These are phyloP conservation scores for Trichoderma semiorbis DNA, from an alignment of 2,329 filamentous ascomycete species.

Conservation along the genomic window DNA sequence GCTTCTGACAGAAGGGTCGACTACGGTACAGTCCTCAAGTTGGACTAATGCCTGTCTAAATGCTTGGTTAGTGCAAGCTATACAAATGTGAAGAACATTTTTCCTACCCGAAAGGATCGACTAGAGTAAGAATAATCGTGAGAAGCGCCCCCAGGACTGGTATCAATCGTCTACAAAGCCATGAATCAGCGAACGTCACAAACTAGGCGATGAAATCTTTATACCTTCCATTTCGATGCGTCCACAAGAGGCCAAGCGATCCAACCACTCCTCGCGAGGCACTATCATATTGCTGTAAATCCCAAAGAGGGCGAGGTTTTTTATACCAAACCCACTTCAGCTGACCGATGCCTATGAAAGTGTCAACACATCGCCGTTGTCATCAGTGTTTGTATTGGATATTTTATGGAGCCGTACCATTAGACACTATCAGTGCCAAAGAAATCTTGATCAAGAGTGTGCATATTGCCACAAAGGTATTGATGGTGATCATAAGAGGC, in stretches of 20 bases:
- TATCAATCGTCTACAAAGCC: background rate
- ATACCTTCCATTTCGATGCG: background rate
- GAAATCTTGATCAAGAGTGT: background rate
- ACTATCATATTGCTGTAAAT: background rate
- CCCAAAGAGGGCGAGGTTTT: background rate
- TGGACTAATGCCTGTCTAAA: background rate
- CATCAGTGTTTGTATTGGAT: background rate
- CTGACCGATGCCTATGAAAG: background rate
- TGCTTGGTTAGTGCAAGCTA: background rate
- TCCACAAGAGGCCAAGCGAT: background rate
- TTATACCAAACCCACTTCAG: background rate
- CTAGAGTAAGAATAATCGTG: background rate
- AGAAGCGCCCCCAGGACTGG: background rate
- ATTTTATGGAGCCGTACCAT: background rate
- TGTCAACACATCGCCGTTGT: background rate
- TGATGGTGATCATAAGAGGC: background rate
- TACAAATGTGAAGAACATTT: background rate
- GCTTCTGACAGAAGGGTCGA: background rate
- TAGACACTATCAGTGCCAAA: background rate
- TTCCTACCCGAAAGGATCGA: background rate
- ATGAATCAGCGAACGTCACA: background rate
- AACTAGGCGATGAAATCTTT: background rate
- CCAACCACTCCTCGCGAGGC: background rate
- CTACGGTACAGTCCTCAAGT: background rate
- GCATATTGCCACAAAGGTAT: background rate